Base-by-base conservation (phyloP, 192 early-diverging fungal genomes). In the Cladochytrium replicatum region DNA sequence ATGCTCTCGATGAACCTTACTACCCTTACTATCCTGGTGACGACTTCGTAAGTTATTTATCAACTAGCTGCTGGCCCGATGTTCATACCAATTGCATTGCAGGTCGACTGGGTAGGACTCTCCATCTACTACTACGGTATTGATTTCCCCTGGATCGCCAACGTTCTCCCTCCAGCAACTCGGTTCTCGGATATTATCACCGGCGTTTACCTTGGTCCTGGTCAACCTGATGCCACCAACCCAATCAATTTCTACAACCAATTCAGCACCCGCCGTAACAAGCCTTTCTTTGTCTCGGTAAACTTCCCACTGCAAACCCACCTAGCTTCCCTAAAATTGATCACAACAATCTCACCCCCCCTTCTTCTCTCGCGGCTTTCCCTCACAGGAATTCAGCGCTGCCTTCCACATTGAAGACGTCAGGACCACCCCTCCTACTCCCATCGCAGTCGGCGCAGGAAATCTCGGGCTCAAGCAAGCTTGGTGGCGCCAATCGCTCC, bases 21-120 rank as follows among this genome's bases (percentile, higher is more conserved):
- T 22, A 54, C 6, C 72, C 72, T 3, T 75, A 61, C 60, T 75
- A 66, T 52, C 73, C 73, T 23, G 73, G 72, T 26, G 55, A 60
- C 53, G 57, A 69, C 9, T 46, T 31, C 38, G 32, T 64, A 5
- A 48, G 61, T 32, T 64, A 51, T 41, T 63, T 29, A 23, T 47
- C 41, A 24, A 3, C 39, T 6, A 17, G 29, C 23, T 26, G n/a
- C n/a, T n/a, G n/a, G n/a, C n/a, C n/a, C n/a, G n/a, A n/a, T n/a
- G n/a, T n/a, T n/a, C n/a, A n/a, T n/a, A n/a, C n/a, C n/a, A n/a
- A n/a, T n/a, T n/a, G n/a, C n/a, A n/a, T n/a, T n/a, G n/a, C n/a
- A n/a, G n/a, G n/a, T n/a, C n/a, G n/a, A n/a, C 58, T 68, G 65
- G 65, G 58, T 68, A 27, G 69, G 69, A 3, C 21, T 67, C 24